These are phyloP conservation scores for Clarireedia monteithiana DNA, from an alignment of 2,329 filamentous ascomycete species.

Conservation along the genomic window DNA sequence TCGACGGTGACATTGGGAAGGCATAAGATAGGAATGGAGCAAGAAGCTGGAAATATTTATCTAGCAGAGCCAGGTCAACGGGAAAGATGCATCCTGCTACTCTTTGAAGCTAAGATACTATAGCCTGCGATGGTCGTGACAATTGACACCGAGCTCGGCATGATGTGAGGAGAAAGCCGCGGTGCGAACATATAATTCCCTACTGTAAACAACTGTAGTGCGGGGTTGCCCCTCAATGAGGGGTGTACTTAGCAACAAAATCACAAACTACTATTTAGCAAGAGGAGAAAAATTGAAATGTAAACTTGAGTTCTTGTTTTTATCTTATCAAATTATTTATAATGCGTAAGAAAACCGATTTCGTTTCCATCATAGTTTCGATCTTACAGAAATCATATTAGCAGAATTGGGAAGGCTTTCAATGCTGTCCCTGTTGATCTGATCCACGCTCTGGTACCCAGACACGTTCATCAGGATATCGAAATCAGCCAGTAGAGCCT, in stretches of 20 bases:
- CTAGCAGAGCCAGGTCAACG: not conserved
- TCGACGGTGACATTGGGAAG: not conserved
- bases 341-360: not conserved
- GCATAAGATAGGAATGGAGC: not conserved
- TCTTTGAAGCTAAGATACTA: not conserved
- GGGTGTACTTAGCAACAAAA: too few relatives aligned
- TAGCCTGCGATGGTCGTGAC: not conserved
- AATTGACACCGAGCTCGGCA: slow-evolving; percentile 5
- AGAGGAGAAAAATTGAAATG: too few relatives aligned
- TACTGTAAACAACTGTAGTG: too few relatives aligned
- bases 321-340: too few relatives aligned
- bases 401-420: slow-evolving; percentile 37
- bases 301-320: not conserved
- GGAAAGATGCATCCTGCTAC: not conserved
- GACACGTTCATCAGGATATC: slow-evolving; percentile 54
- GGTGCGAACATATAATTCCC: not conserved
- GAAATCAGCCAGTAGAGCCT: slow-evolving; percentile 51
- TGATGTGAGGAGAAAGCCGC: not conserved
- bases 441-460: slow-evolving; percentile 43
- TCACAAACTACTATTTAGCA: too few relatives aligned
- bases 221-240: too few relatives aligned
- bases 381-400: slow-evolving; percentile 31
- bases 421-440: slow-evolving; percentile 38
- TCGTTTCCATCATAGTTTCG: slow-evolving; percentile 14
- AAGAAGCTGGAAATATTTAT: not conserved